A percentile compares a stretch with the other conserved stretches of the same genome.
These are phyloP conservation scores for Mycosphaerella sp. DNA, from an alignment of 2,329 filamentous ascomycete species.

Conservation along the genomic window DNA sequence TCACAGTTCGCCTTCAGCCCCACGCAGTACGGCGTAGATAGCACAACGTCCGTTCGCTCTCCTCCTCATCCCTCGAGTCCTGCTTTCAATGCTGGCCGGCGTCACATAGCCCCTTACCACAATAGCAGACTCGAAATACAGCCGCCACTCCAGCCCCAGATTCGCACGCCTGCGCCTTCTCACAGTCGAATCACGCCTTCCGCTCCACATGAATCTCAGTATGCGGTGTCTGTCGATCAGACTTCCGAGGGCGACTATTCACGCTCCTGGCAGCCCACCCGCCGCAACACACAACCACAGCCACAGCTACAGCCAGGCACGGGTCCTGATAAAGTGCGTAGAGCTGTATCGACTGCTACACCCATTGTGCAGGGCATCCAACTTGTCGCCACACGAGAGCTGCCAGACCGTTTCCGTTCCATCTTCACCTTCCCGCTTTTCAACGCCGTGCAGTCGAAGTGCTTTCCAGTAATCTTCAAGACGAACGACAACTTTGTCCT, in stretches of 20 bases:
- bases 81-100: slow-evolving; percentile 33
- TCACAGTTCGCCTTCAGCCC: slow-evolving; percentile 25
- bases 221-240: background rate
- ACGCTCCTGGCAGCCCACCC: background rate
- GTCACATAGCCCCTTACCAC: slow-evolving; percentile 4
- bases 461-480: slow-evolving; percentile 60
- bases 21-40: slow-evolving; percentile 22
- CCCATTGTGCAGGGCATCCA: slow-evolving; percentile 53
- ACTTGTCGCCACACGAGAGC: slow-evolving; percentile 51
- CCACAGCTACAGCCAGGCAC: background rate
- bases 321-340: background rate
- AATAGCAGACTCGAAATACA: background rate
- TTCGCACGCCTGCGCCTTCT: too few relatives aligned
- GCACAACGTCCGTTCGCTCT: slow-evolving; percentile 27
- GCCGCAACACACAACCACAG: background rate
- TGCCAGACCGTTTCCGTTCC: slow-evolving; percentile 63
- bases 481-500: slow-evolving; percentile 71
- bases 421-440: slow-evolving; percentile 69
- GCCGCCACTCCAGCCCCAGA: background rate
- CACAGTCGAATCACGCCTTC: background rate
- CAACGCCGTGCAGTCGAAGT: slow-evolving; percentile 78
- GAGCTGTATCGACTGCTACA: slow-evolving; percentile 1
- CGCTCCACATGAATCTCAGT: background rate
- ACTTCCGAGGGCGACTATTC: background rate
- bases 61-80: slow-evolving; percentile 36